Conservation (phyloP, 2,329 filamentous ascomycete species). For the Leptographium radiaticola region DNA sequence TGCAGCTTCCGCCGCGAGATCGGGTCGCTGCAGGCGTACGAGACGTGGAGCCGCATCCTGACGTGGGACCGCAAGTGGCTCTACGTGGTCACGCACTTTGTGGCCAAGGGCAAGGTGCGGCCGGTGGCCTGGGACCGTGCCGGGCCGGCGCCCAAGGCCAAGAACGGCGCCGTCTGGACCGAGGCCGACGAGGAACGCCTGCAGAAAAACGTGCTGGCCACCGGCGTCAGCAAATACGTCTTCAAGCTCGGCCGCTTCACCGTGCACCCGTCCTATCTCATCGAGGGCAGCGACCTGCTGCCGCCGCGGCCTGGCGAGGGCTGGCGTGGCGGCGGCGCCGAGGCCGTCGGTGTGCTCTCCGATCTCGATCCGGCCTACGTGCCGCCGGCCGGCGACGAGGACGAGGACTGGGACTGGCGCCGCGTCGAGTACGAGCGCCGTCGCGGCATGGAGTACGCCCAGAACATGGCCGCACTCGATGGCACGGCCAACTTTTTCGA, state of each 20-base stretch:
- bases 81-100: constrained; percentile 62
- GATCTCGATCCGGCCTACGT: constrained; percentile 24
- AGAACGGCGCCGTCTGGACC: not conserved
- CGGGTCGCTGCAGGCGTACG: constrained; percentile 52
- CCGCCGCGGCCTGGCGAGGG: constrained; percentile 55
- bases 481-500: constrained; percentile 38
- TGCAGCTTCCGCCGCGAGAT: constrained; percentile 67
- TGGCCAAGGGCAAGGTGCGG: constrained; percentile 45
- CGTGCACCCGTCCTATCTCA: constrained; percentile 64
- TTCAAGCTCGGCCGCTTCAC: constrained; percentile 74
- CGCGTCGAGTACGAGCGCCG: constrained; percentile 40
- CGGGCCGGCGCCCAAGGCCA: constrained; percentile 1
- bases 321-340: constrained; percentile 31
- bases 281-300: constrained; percentile 59
- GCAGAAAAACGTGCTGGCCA: constrained; percentile 55
- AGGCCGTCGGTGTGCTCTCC: constrained; percentile 26
- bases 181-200: constrained; percentile 26
- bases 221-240: constrained; percentile 67
- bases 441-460: constrained; percentile 40
- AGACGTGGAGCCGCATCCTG: constrained; percentile 60
- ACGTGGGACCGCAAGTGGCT: constrained; percentile 75
- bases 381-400: constrained; percentile 20
- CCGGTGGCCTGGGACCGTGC: constrained; percentile 40
- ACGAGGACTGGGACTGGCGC: constrained; percentile 43
- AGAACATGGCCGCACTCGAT: constrained; percentile 45